phyloP scores from a whole-genome alignment of 2,329 filamentous ascomycete genomes.

The Calonectria ilicicola region DNA sequence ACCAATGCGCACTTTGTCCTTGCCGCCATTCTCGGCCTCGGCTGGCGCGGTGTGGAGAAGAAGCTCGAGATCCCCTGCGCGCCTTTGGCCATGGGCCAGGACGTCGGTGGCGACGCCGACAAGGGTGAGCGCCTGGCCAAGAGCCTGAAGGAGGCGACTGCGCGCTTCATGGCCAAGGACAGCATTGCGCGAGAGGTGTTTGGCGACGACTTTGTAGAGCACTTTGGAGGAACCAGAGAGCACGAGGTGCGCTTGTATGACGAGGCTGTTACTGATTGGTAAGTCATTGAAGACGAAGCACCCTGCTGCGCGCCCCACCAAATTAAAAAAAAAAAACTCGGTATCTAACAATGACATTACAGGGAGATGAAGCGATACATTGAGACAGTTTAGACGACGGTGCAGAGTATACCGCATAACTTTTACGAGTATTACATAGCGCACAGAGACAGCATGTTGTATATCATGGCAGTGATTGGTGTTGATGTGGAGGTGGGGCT shows the following conservation, averaged over 20 bases:
- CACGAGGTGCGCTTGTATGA: conserved; percentile 94
- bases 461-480: conserved; percentile 19
- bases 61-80: conserved; percentile 86
- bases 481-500: conserved; percentile 17
- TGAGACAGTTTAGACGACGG: conserved; percentile 68
- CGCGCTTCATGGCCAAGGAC: conserved; percentile 78
- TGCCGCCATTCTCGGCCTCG: conserved; percentile 86
- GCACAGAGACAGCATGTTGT: conserved; percentile 6
- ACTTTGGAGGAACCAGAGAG: conserved; percentile 91
- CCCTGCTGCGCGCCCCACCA: too few species aligned
- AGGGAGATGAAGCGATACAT: conserved; percentile 85
- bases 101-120: conserved; percentile 79
- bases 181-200: conserved; percentile 95
- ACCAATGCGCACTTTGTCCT: conserved; percentile 90
- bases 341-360: conserved; percentile 30
- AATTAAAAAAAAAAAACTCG: not conserved
- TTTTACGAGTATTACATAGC: conserved; percentile 19
- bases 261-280: conserved; percentile 97
- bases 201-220: conserved; percentile 95
- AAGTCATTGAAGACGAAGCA: conserved; percentile 53
- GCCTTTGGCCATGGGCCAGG: conserved; percentile 86
- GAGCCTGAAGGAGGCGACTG: conserved; percentile 85
- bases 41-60: conserved; percentile 93
- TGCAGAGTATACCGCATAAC: conserved; percentile 6
- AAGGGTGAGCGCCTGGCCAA: conserved; percentile 84